These are phyloP conservation scores for Baudoinia panamericana DNA, from an alignment of 495 filamentous ascomycete genomes.

Conservation along the genomic window DNA sequence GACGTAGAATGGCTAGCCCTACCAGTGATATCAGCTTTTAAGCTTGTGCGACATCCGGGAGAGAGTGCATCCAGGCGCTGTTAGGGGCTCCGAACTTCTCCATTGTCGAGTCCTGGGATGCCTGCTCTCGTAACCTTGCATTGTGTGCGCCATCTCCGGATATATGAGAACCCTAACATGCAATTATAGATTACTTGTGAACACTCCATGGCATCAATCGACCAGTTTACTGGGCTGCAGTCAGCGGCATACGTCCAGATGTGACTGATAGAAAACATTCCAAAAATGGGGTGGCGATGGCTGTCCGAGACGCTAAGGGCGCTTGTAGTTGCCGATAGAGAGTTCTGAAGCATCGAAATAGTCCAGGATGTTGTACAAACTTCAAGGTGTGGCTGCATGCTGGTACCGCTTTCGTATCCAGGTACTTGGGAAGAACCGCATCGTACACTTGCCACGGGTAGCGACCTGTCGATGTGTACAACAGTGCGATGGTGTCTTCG, in stretches of 20 bases:
- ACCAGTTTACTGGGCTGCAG: not conserved
- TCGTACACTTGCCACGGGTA: not conserved
- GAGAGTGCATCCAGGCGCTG: no score
- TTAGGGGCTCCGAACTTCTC: no score
- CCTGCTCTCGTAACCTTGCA: no score
- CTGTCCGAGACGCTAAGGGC: not conserved
- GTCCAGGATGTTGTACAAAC: slow-evolving; percentile 8
- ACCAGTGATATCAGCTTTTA: no score
- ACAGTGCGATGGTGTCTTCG: no score
- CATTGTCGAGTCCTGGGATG: no score
- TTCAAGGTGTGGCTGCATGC: slow-evolving; percentile 20
- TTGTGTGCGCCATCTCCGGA: no score
- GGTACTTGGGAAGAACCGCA: slow-evolving; percentile 7
- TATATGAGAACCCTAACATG: no score
- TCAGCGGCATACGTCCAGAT: not conserved
- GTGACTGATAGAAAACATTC: not conserved
- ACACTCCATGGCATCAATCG: no score
- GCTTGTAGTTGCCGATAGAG: not conserved
- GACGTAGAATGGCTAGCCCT: no score
- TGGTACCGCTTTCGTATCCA: slow-evolving; percentile 1
- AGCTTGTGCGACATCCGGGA: no score
- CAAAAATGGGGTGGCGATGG: not conserved
- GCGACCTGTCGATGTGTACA: slow-evolving; percentile 12
- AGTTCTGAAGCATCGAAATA: not conserved
- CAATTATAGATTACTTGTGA: no score